Base-by-base conservation (phyloP, 495 filamentous ascomycete species). In the Haplographium delicatum region DNA sequence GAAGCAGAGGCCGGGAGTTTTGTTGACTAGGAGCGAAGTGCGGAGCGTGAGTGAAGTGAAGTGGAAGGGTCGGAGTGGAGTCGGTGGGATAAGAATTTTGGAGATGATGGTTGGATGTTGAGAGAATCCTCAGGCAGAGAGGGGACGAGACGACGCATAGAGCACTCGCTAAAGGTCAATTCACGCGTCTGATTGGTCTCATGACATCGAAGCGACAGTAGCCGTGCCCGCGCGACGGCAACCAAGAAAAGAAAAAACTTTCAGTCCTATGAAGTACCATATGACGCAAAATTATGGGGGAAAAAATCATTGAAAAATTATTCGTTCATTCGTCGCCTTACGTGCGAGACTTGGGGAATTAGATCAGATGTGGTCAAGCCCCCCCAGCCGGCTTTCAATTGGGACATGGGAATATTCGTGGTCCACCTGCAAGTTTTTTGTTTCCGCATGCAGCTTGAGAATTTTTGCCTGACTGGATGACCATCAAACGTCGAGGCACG, bases 401-500 rank as follows among this genome's bases (percentile, higher is more conserved):
- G n/a, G n/a, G n/a, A n/a, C n/a, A n/a, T n/a, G n/a, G n/a, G n/a
- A n/a, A n/a, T n/a, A n/a, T 15, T 38, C 19, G 34, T n/a, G n/a
- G n/a, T n/a, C n/a, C n/a, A n/a, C n/a, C n/a, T n/a, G n/a, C n/a
- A n/a, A n/a, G n/a, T n/a, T n/a, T n/a, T 47, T 37, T 33, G 38
- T 23, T 43, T 31, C 11, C 34, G 5, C 24, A 46, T 57, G 54
- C 54, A 51, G 42, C 47, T 35, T 57, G 54, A 57, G 54, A 57
- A 57, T 48, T 57, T 47, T 52, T 54, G 47, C 53, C 10, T 41
- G 47, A 40, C 51, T 54, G 51, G 38, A 19, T 54, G 51, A 54
- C 37, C 27, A 39, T 23, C 28, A 34, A 18, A 25, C 24, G 47
- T 24, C 30, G 15, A 20, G 23, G 40, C 52, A 55, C 52, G 52